These are phyloP conservation scores for Dendrobium huoshanense DNA, from an alignment of 106 monocot genomes.

Conservation along the genomic window DNA sequence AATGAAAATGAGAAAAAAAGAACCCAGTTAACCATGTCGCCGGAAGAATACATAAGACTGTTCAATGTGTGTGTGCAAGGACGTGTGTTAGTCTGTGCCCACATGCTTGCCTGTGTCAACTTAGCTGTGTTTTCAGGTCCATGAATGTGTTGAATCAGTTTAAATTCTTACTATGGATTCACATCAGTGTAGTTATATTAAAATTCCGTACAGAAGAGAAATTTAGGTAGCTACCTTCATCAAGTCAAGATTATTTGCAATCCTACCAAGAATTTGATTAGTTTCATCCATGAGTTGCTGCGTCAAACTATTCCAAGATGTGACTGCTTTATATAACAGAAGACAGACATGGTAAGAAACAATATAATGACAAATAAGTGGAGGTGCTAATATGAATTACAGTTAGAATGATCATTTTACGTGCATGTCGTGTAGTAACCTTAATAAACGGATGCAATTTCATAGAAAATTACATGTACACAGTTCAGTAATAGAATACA, in stretches of 20 bases:
- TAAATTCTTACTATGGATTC: neutral
- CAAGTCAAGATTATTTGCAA: constrained; percentile 43
- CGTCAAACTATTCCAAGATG: constrained; percentile 34
- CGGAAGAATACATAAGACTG: neutral
- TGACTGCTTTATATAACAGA: constrained; percentile 9
- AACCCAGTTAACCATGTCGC: neutral
- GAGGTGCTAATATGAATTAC: too few relatives aligned
- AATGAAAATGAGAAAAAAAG: neutral
- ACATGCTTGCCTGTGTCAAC: neutral
- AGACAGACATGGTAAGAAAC: neutral
- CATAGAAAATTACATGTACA: neutral
- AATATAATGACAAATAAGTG: neutral
- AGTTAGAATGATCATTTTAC: neutral
- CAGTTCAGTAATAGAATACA: neutral
- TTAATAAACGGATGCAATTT: neutral
- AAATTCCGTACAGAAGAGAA: neutral
- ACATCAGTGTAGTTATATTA: neutral
- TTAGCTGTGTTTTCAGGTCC: neutral
- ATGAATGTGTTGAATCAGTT: neutral
- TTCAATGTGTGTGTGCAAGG: neutral
- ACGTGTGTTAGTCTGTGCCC: neutral
- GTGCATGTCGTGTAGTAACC: neutral
- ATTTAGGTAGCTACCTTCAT: constrained; percentile 30
- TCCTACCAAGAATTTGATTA: constrained; percentile 31
- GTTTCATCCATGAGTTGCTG: constrained; percentile 54